These are phyloP conservation scores for Xylariomycetidae sp. DNA, from an alignment of 2,329 filamentous ascomycete species.

Conservation along the genomic window DNA sequence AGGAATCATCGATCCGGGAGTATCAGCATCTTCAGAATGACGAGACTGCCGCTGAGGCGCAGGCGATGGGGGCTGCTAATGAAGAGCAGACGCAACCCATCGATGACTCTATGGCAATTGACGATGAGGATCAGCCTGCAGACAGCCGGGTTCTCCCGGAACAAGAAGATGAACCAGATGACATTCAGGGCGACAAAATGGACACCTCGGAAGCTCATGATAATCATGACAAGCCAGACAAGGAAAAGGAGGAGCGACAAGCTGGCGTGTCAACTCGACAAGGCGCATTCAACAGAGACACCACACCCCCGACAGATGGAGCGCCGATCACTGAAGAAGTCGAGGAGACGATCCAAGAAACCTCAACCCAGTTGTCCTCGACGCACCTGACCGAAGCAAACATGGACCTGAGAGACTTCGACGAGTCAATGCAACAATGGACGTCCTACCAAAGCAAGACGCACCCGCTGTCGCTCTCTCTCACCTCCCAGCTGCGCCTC, in stretches of 20 bases:
- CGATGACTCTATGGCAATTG: constrained; percentile 84
- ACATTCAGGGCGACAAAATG: constrained; percentile 44
- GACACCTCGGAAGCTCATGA: constrained; percentile 35
- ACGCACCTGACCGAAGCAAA: constrained; percentile 60
- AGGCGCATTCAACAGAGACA: constrained; percentile 53
- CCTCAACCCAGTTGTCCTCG: constrained; percentile 62
- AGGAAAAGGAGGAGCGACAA: constrained; percentile 49
- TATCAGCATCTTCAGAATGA: constrained; percentile 92
- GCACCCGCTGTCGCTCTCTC: constrained; percentile 76
- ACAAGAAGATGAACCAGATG: constrained; percentile 39
- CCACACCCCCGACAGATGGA: constrained; percentile 32
- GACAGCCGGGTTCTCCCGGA: constrained; percentile 49
- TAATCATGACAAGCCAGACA: constrained; percentile 35
- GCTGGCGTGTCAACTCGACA: constrained; percentile 57
- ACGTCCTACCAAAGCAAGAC: constrained; percentile 78
- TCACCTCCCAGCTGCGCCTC: constrained; percentile 91
- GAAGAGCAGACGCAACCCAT: constrained; percentile 83
- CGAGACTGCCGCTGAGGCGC: constrained; percentile 74
- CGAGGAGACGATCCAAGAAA: constrained; percentile 44
- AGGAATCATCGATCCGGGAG: constrained; percentile 62
- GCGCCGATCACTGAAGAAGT: constrained; percentile 38
- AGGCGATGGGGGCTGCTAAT: constrained; percentile 83
- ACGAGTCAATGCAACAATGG: constrained; percentile 71
- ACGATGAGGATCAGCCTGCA: constrained; percentile 57
- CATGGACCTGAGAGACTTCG: constrained; percentile 42